Evolutionary conservation across 169 alveolate genomes (phyloP), one percentile per base, ranked within the genome.

Genomic region (Plasmodium falciparum): DNA sequence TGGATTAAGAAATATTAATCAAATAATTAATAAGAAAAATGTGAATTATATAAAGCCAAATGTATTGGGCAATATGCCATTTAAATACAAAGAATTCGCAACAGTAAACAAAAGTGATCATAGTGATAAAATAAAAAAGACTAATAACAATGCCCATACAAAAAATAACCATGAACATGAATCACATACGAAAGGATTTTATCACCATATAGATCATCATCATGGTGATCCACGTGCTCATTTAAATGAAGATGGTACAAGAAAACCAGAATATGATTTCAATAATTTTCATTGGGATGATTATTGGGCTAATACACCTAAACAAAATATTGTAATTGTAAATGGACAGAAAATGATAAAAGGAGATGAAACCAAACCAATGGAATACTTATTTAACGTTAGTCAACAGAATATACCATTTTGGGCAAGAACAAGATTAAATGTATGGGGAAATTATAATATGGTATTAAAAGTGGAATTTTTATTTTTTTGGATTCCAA

Each of bases 201-300:
- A 94, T 91, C 93, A 94, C 70, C 93, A 92, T 74, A 93, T 94
- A 59, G 86, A 95, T 22, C 96, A 94, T 71, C 95, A 92, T 59
- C 97, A 95, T 80, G 97, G 96, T 5, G 96, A 94, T 71, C 97
- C 97, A n/a, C 93, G 97, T n/a, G 95, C 90, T 17, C 96, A 93
- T 88, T 56, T 95, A 71, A 83, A 88, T 73, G 90, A 93, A 56
- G 97, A 95, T 73, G 97, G 97, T 17, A 92, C 96, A 29, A 88
- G 85, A 75, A 93, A 75, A 39, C 73, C 66, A n/a, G 90, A 83
- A 45, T 88, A 90, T 45, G 96, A 93, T 33, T 66, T 95, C 24
- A 96, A 95, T 59, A 86, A 74, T 22, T 95, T 91, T 49, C 97
- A 95, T 86, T 95, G 96, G 95, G 94, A 93, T 66, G 97, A 95